Evolutionary conservation across 192 early-diverging fungal species (phyloP), one percentile per base, ranked within the genome.

Genomic region (Coemansia sp.): DNA sequence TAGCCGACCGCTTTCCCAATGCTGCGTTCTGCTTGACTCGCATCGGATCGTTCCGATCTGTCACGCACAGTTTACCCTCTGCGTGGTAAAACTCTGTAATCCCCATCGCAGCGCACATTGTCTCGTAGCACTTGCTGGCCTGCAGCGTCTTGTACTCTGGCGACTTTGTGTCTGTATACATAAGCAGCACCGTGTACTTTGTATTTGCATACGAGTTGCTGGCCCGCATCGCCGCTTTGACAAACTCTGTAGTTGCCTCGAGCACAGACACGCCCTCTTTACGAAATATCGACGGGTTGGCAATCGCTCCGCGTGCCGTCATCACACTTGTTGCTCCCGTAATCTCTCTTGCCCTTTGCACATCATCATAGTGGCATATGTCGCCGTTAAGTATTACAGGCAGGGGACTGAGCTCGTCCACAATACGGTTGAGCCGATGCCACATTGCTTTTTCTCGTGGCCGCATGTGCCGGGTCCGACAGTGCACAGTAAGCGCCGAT

Each of bases 331-430:
- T 87, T 0, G 81, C 80, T 15, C 86, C 84, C 5, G 88, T 84
- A 0, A 80, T 54, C n/a, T 86, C 78, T 56, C 83, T 86, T 7
- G 90, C 77, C 57, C 73, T 75, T 24, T 78, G 65, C 52, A 92
- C 76, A 65, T 96, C 89, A 2, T 70, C 75, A 35, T 81, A 83
- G 29, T 82, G 64, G 54, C 82, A 91, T 5, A 97, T 72, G 76
- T 98, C 96, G 9, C 96, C 96, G 75, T 98, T 98, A 1, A 92
- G 92, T 58, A 97, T 91, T 32, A 98, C 82, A 11, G 92, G 92
- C 32, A 92, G 85, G 0, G 85, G 84, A 38, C 85, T 85, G 4
- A 95, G 68, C 5, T 87, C 84, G 2, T 90, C 70, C 9, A 88
- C 86, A 17, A 98, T 84, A 39, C 83, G 81, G 58, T 86, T 83